Evolutionary conservation across 768 basidiomycete species (phyloP), one percentile per base, ranked within the genome.

Genomic region (Boletus sp.): DNA sequence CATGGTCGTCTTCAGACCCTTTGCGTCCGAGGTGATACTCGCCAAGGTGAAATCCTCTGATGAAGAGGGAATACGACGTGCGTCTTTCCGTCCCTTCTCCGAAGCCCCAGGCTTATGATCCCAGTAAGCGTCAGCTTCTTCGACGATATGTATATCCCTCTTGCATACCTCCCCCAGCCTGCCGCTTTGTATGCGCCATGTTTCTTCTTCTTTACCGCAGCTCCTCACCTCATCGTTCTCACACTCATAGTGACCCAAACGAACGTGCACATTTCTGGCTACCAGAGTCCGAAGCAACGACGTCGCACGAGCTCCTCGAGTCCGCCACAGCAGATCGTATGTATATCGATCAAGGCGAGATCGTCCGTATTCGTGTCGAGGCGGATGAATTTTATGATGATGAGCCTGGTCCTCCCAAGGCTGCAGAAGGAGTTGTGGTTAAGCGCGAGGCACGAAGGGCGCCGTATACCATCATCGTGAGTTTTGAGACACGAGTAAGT

Each of bases 51-150:
- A 90, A 66, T 89, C 88, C 0, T 92, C 90, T 0, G 91, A 94
- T 47, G 84, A 90, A 62, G 85, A 90, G 47, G 90, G 91, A 11
- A 86, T 98, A 60, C 80, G 92, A 72, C 71, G 96, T 95, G 61
- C 42, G 90, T 77, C 15, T 30, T 29, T 50, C 12, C 37, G 2
- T 46, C 39, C 32, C 46, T 18, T 30, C 8, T 24, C 15, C 15
- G 3, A 45, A 2, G 24, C 24, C 7, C 14, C 47, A 33, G 29
- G 18, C 56, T 62, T 32, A 67, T 30, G 18, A 37, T 53, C 35
- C 15, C 64, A 96, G 94, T 96, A 29, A 83, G 88, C 20, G 71
- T 97, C 17, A 90, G 88, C 18, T 98, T 98, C 77, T 98, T 98
- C 66, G 92, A 94, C 72, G 94, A 98, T 64, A 87, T 98, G 24